These are phyloP conservation scores for Colletotrichum sp. DNA, from an alignment of 2,329 filamentous ascomycete species.

Conservation along the genomic window DNA sequence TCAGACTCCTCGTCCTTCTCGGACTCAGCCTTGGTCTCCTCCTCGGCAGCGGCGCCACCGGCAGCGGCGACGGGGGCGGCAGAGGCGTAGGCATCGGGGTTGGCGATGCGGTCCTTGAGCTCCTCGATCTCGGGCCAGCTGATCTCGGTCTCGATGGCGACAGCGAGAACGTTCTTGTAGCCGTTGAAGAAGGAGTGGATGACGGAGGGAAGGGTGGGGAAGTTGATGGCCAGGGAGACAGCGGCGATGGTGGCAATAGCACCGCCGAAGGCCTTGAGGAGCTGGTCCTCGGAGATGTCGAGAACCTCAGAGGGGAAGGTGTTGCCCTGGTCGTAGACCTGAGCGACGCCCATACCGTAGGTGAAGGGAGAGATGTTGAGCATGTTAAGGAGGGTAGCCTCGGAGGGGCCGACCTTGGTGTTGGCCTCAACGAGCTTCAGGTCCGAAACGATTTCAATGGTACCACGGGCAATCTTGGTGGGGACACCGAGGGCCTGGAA, in stretches of 20 bases:
- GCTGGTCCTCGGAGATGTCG: constrained; percentile 94
- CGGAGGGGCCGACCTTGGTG: constrained; percentile 95
- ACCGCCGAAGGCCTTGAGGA: constrained; percentile 80
- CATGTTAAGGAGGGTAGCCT: constrained; percentile 99
- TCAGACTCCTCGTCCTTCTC: constrained; percentile 74
- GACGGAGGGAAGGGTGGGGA: constrained; percentile 94
- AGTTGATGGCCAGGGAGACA: constrained; percentile 91
- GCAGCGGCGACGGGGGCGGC: constrained; percentile 72
- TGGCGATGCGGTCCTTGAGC: constrained; percentile 99
- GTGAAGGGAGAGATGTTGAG: constrained; percentile 99
- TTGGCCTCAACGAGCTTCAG: constrained; percentile 96
- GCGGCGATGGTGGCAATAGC: constrained; percentile 87
- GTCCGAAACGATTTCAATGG: constrained; percentile 98
- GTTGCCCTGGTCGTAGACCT: constrained; percentile 99
- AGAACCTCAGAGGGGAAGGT: constrained; percentile 84
- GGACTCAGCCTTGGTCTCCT: constrained; percentile 68
- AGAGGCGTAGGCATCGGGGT: constrained; percentile 94
- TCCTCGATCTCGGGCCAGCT: constrained; percentile 95
- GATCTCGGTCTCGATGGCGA: constrained; percentile 89
- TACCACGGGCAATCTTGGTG: constrained; percentile 99
- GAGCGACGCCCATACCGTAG: constrained; percentile 94
- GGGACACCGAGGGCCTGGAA: constrained; percentile 99
- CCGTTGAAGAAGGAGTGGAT: constrained; percentile 95
- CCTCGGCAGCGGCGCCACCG: constrained; percentile 57
- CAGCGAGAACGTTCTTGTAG: constrained; percentile 96